Base-by-base conservation (phyloP, 2,329 filamentous ascomycete genomes). In the Ophiocordyceps camponoti-leonardi region DNA sequence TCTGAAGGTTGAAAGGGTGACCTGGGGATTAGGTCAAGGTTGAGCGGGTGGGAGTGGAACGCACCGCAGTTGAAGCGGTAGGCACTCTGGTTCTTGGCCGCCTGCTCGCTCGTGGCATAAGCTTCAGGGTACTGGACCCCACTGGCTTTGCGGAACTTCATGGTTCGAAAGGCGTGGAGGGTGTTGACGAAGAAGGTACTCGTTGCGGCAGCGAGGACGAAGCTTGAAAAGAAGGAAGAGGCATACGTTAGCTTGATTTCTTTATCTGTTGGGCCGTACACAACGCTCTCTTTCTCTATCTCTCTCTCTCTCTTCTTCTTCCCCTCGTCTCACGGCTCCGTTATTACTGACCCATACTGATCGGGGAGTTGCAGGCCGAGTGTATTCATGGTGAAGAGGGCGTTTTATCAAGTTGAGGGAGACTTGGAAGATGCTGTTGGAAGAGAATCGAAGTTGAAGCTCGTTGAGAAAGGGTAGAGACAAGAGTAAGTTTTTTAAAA, bases 61-160 rank as follows among this genome's bases (percentile, higher is more conserved):
- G 23, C 58, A 70, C 68, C 73, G 64, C 77, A 81, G 67, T 83
- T 83, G 66, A 82, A 81, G 45, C 59, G 56, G 58, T 62, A 72
- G 41, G 70, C 75, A 43, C 67, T 67, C 42, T 66, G 64, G 54
- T 77, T 66, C 61, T 75, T 72, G 28, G 64, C 66, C 19, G 73
- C 72, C 41, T 69, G 62, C 52, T 78, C 73, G 35, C 67, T 58
- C 31, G 61, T 64, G 42, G 73, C 77, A 53, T 81, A 81, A 41
- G 71, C 54, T 45, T 63, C 67, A 23, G 79, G 79, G 53, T 80
- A 81, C 41, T 60, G 56, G 53, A 81, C 56, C 14, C 69, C 68
- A 52, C 71, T 69, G 20, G 61, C 61, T 54, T 67, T 74, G 59
- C 78, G 76, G 50, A 64, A 65, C 13, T 53, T 55, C 48, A 58